Evolutionary conservation across 176 grass and related monocot genomes (phyloP).

Genomic region (Typha latifolia): DNA sequence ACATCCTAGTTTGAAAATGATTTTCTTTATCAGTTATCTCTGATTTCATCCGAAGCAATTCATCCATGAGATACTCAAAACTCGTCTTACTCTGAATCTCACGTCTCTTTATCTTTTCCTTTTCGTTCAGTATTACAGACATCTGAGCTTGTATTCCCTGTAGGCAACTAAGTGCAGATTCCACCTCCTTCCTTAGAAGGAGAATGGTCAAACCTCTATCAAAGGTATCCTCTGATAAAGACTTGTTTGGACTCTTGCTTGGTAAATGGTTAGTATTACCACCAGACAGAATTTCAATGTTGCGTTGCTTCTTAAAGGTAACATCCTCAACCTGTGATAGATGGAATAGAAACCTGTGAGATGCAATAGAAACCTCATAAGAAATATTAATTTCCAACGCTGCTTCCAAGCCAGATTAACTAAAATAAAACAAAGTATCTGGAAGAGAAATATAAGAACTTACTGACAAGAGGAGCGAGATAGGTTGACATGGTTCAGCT

Average conservation of each 20-base stretch:
- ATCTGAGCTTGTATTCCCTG: conserved; percentile 41
- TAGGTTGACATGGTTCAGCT: conserved; percentile 41
- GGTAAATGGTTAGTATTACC: not conserved
- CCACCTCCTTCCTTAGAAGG: conserved; percentile 46
- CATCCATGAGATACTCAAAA: conserved; percentile 29
- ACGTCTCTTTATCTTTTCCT: conserved; percentile 22
- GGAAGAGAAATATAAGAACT: conserved; percentile 23
- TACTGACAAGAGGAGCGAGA: conserved; percentile 45
- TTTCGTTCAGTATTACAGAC: conserved; percentile 33
- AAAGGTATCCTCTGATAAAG: not conserved
- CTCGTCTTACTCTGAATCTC: conserved; percentile 27
- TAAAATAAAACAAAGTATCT: conserved; percentile 20
- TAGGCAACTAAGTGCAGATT: conserved; percentile 34
- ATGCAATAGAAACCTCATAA: conserved; percentile 16
- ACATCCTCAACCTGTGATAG: conserved; percentile 26
- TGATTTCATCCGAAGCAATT: conserved; percentile 49
- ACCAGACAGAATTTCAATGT: not conserved
- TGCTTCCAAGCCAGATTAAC: not conserved
- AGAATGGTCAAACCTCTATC: conserved; percentile 5
- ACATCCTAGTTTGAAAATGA: conserved; percentile 30
- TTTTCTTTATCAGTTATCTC: conserved; percentile 49
- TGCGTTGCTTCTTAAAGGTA: conserved; percentile 5
- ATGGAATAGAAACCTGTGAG: conserved; percentile 21
- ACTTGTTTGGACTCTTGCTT: not conserved
- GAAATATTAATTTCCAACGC: conserved; percentile 1